These are phyloP conservation scores for Aspergillus pseudoviridinutans DNA, from an alignment of 2,329 filamentous ascomycete species.

Conservation along the genomic window DNA sequence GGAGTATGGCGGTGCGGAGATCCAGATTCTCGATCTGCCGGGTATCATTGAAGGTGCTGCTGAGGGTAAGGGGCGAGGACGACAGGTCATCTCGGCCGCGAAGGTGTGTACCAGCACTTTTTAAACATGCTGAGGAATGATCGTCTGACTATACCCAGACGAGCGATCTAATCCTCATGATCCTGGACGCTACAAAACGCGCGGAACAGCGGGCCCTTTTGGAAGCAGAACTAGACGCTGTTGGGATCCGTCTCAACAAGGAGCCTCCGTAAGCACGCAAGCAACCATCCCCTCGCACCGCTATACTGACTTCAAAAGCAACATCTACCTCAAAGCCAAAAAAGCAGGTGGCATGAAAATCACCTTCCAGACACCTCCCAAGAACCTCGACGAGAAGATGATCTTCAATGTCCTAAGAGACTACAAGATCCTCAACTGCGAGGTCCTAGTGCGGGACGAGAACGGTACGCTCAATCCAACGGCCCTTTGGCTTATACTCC, in stretches of 20 bases:
- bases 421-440: slow-evolving; percentile 98
- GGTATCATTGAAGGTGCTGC: slow-evolving; percentile 97
- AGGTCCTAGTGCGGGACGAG: slow-evolving; percentile 92
- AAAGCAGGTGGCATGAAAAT: slow-evolving; percentile 99
- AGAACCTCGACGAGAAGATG: slow-evolving; percentile 95
- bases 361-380: slow-evolving; percentile 85
- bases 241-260: slow-evolving; percentile 88
- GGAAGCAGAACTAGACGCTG: slow-evolving; percentile 89
- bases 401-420: slow-evolving; percentile 94
- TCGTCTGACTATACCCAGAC: slow-evolving; percentile 49
- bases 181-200: slow-evolving; percentile 93
- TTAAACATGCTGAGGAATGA: not conserved
- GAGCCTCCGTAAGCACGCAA: slow-evolving; percentile 68
- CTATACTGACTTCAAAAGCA: slow-evolving; percentile 48
- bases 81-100: slow-evolving; percentile 95
- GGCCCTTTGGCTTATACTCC: not conserved
- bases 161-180: slow-evolving; percentile 94
- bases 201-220: slow-evolving; percentile 86
- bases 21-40: slow-evolving; percentile 93
- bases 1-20: slow-evolving; percentile 96
- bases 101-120: slow-evolving; percentile 53
- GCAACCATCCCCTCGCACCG: not conserved
- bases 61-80: slow-evolving; percentile 90
- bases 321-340: slow-evolving; percentile 95
- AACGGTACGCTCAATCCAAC: slow-evolving; percentile 51